Evolutionary conservation across 176 grass and related monocot species (phyloP).

Genomic region (Zoysia japonica): DNA sequence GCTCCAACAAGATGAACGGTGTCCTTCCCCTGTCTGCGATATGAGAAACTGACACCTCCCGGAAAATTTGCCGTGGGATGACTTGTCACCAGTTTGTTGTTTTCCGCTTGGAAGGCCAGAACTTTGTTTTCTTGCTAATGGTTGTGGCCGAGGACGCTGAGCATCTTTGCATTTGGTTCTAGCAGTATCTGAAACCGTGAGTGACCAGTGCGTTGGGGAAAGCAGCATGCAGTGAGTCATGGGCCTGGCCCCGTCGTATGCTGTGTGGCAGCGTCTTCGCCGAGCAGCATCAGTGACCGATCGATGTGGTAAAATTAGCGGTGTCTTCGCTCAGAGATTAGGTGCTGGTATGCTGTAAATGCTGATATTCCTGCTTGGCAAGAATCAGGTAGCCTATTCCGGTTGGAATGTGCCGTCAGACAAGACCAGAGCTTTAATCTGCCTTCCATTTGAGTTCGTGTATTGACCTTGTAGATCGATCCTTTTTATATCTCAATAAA

Average conservation of each 20-base stretch:
- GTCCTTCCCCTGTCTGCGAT: not conserved
- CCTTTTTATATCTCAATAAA: no score
- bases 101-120: not conserved
- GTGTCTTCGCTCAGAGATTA: not conserved
- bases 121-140: slow-evolving; percentile 25
- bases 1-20: not conserved
- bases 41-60: not conserved
- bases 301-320: no score
- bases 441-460: not conserved
- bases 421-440: not conserved
- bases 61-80: not conserved
- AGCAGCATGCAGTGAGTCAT: not conserved
- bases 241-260: slow-evolving; percentile 12
- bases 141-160: not conserved
- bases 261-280: slow-evolving; percentile 20
- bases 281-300: slow-evolving; percentile 6
- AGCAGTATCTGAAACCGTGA: not conserved
- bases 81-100: not conserved
- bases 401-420: not conserved
- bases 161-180: slow-evolving; percentile 23
- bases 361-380: slow-evolving; percentile 1
- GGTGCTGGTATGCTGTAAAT: slow-evolving; percentile 15
- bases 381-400: not conserved
- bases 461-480: not conserved
- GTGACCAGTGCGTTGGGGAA: not conserved